Evolutionary conservation across 768 basidiomycete genomes (phyloP).

Genomic region (Xerocomellus chrysenteron): DNA sequence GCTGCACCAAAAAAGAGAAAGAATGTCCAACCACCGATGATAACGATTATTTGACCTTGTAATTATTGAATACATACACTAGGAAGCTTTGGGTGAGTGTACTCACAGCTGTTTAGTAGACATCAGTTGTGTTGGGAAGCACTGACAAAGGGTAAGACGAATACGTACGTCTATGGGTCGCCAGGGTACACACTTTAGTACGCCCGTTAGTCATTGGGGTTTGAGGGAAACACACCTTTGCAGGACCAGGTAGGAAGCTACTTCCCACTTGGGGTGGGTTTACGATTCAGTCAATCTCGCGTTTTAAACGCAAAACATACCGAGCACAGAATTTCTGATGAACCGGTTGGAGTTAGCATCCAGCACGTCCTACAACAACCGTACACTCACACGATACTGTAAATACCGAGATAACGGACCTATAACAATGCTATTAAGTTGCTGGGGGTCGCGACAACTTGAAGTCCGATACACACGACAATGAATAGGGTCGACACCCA

Average conservation of each 20-base stretch:
- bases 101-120: not conserved
- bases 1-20: not conserved
- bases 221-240: too few species aligned
- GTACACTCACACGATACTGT: not conserved
- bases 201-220: too few species aligned
- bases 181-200: too few species aligned
- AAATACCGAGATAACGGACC: conserved; percentile 13
- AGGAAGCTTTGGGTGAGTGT: not conserved
- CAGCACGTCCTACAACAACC: not conserved
- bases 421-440: not conserved
- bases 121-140: not conserved
- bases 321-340: not conserved
- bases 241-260: not conserved
- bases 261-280: not conserved
- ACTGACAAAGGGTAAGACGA: too few species aligned
- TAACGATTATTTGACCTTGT: not conserved
- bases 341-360: not conserved
- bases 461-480: not conserved
- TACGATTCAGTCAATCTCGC: not conserved
- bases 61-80: not conserved
- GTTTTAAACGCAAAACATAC: not conserved
- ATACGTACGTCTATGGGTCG: too few species aligned
- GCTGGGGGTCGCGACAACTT: not conserved
- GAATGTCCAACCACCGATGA: not conserved
- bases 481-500: conserved; percentile 2